These are phyloP conservation scores for Fomitopsis schrenkii DNA, from an alignment of 1,284 basidiomycete species.

Conservation along the genomic window DNA sequence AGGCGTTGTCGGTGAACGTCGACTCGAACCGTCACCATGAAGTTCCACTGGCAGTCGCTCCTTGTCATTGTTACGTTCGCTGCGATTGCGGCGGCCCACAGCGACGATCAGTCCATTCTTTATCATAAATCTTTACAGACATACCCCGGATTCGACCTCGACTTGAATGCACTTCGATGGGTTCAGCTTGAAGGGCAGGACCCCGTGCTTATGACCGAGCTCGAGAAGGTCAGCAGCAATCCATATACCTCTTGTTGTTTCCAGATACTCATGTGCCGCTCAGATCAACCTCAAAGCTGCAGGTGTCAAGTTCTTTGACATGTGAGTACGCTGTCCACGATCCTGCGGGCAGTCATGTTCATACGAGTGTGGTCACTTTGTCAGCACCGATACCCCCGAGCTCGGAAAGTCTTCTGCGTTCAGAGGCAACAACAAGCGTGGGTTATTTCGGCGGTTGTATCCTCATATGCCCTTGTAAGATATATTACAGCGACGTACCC, in stretches of 20 bases:
- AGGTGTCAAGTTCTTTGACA: constrained; percentile 81
- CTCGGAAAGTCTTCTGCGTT: constrained; percentile 44
- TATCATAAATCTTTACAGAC: constrained; percentile 11
- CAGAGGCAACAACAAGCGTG: constrained; percentile 36
- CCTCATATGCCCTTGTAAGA: background rate
- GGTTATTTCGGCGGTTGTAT: constrained; percentile 9
- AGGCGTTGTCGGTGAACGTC: too few species aligned
- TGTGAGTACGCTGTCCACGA: constrained; percentile 47
- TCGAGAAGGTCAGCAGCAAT: constrained; percentile 60
- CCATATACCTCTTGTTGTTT: constrained; percentile 10
- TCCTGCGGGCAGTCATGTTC: background rate
- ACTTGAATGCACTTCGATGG: constrained; percentile 68
- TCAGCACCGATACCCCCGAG: constrained; percentile 71
- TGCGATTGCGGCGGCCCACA: constrained; percentile 18
- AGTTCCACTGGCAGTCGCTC: too few species aligned
- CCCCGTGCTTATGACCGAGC: constrained; percentile 80
- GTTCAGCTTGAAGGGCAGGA: constrained; percentile 66
- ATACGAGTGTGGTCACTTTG: constrained; percentile 16
- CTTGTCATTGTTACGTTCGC: constrained; percentile 3
- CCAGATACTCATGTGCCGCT: background rate
- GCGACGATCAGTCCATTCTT: constrained; percentile 19
- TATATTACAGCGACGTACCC: constrained; percentile 46
- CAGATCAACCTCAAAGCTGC: constrained; percentile 77
- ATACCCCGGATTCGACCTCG: constrained; percentile 47
- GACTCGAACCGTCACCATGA: too few species aligned